phyloP scores from a whole-genome alignment of 1,284 basidiomycete genomes.

The Mycena sp. region DNA sequence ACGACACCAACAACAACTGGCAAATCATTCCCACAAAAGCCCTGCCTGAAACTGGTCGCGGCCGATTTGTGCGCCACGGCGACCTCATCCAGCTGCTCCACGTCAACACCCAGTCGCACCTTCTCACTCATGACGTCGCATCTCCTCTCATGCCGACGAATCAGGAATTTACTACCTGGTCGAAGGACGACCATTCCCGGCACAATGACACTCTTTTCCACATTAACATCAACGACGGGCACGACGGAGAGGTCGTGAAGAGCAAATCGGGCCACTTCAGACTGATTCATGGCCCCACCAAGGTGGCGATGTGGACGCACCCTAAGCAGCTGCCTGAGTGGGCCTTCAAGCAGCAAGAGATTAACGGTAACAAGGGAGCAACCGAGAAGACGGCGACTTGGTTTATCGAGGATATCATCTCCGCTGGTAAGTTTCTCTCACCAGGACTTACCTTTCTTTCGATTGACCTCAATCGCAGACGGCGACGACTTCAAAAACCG shows the following conservation, averaged over 20 bases:
- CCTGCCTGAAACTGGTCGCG: conserved; percentile 88
- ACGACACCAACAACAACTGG: conserved; percentile 97
- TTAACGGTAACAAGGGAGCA: conserved; percentile 97
- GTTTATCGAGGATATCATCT: conserved; percentile 88
- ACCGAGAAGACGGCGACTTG: conserved; percentile 87
- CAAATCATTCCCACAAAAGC: conserved; percentile 94
- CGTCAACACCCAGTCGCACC: conserved; percentile 82
- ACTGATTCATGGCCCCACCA: conserved; percentile 89
- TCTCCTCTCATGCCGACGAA: conserved; percentile 98
- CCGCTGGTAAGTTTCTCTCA: conserved; percentile 63
- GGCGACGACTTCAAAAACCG: conserved; percentile 67
- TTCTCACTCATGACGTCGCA: conserved; percentile 97
- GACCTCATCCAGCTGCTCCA: conserved; percentile 93
- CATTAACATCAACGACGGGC: conserved; percentile 75
- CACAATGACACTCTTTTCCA: conserved; percentile 92
- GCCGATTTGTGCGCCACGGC: conserved; percentile 88
- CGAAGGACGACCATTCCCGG: conserved; percentile 74
- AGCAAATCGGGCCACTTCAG: conserved; percentile 93
- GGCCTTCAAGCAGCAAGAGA: conserved; percentile 97
- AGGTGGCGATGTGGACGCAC: conserved; percentile 96
- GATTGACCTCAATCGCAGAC: conserved; percentile 45
- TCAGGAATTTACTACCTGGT: conserved; percentile 96
- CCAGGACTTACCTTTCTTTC: neutral
- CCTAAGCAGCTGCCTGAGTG: conserved; percentile 89
- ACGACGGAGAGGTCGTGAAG: conserved; percentile 85